Evolutionary conservation across 306 rosid genomes (phyloP).

Genomic region (Adenanthera pavonina): DNA sequence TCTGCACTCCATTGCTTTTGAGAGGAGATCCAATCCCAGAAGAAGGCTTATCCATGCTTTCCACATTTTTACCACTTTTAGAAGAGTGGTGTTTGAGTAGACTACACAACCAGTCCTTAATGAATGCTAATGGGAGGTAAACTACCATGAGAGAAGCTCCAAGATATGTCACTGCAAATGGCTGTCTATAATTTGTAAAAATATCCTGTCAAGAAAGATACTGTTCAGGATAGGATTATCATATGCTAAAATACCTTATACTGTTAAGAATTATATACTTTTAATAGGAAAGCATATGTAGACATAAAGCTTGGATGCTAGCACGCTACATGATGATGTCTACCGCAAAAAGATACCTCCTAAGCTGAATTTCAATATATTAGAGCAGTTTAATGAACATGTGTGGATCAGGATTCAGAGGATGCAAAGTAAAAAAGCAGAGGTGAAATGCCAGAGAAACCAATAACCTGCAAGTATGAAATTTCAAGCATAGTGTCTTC

Average conservation of each 20-base stretch:
- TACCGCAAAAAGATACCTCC: background rate
- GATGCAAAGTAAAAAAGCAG: background rate
- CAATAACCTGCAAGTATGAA: background rate
- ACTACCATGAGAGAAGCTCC: constrained; percentile 90
- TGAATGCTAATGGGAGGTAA: constrained; percentile 75
- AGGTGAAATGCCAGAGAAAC: background rate
- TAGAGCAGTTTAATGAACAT: background rate
- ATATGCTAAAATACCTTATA: background rate
- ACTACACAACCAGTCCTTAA: constrained; percentile 77
- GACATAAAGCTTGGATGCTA: background rate
- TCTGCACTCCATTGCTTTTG: constrained; percentile 52
- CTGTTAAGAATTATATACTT: background rate
- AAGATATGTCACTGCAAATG: constrained; percentile 79
- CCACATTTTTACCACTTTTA: constrained; percentile 57
- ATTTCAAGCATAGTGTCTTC: background rate
- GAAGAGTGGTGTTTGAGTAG: constrained; percentile 57
- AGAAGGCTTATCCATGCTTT: constrained; percentile 51
- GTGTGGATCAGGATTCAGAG: background rate
- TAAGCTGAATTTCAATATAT: background rate
- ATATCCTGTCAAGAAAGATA: constrained; percentile 59
- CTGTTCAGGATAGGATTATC: constrained; percentile 28
- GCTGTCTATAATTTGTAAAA: constrained; percentile 75
- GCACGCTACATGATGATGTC: constrained; percentile 13
- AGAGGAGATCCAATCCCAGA: constrained; percentile 41
- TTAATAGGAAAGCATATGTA: background rate